Conservation (phyloP, 345 rosid genomes). For the Eucalyptus dawsonii region DNA sequence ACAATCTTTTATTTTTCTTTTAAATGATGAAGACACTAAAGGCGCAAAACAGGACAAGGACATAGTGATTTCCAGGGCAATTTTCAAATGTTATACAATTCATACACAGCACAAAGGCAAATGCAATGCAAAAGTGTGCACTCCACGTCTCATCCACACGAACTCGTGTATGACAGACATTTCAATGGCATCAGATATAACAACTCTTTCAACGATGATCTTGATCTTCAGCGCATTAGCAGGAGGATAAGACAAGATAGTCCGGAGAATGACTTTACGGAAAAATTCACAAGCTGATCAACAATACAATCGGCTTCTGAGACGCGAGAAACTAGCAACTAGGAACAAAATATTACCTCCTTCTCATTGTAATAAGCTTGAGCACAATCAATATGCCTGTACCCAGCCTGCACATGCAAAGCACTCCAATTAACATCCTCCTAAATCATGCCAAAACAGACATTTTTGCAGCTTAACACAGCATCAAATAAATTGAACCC, state of each 20-base stretch:
- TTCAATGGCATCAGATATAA: background rate
- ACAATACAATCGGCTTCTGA: background rate
- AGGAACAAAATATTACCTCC: slow-evolving; percentile 39
- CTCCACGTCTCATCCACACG: background rate
- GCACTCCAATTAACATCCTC: background rate
- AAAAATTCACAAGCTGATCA: background rate
- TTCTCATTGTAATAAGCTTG: slow-evolving; percentile 48
- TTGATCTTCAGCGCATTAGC: background rate
- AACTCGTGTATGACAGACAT: background rate
- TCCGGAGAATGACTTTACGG: background rate
- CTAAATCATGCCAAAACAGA: background rate
- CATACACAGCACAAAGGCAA: background rate
- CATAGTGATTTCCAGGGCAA: background rate
- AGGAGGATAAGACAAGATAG: background rate
- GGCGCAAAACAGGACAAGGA: background rate
- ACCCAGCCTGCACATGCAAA: slow-evolving; percentile 39
- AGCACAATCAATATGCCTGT: slow-evolving; percentile 87
- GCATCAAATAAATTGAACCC: background rate
- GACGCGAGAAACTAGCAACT: background rate
- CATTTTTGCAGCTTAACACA: background rate
- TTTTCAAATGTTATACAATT: background rate
- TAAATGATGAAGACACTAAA: background rate
- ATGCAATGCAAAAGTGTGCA: background rate
- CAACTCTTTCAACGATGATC: background rate
- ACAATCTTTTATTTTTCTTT: background rate